These are phyloP conservation scores for Scleromitrula shiraiana DNA, from an alignment of 2,329 filamentous ascomycete genomes.

Conservation along the genomic window DNA sequence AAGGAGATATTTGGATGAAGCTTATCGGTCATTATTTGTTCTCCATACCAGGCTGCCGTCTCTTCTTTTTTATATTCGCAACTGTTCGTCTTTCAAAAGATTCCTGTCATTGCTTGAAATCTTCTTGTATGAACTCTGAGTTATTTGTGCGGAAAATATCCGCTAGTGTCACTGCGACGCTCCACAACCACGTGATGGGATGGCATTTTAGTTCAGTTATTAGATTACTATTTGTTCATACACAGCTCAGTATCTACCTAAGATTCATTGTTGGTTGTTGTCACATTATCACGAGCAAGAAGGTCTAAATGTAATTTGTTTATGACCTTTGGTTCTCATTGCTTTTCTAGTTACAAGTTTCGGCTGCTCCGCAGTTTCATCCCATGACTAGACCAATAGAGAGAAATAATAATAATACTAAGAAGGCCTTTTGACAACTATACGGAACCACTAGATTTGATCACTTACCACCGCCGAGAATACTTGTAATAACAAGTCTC, in stretches of 20 bases:
- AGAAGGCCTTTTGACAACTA: not conserved
- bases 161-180: not conserved
- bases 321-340: slow-evolving; percentile 16
- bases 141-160: not conserved
- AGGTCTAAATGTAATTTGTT: not conserved
- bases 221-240: too few relatives aligned
- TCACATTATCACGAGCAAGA: not conserved
- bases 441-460: not conserved
- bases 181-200: not conserved
- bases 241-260: too few relatives aligned
- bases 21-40: not conserved
- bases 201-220: not conserved
- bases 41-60: not conserved
- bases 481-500: too few relatives aligned
- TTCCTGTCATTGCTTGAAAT: too few relatives aligned
- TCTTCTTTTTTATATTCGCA: too few relatives aligned
- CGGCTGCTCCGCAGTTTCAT: slow-evolving; percentile 13
- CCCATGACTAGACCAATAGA: slow-evolving; percentile 12
- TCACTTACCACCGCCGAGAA: too few relatives aligned
- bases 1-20: not conserved
- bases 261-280: too few relatives aligned
- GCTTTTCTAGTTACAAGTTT: slow-evolving; percentile 24
- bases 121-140: not conserved
- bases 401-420: slow-evolving; percentile 21
- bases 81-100: too few relatives aligned